Evolutionary conservation across 495 filamentous ascomycete genomes (phyloP).

Genomic region (Baudoinia panamericana): DNA sequence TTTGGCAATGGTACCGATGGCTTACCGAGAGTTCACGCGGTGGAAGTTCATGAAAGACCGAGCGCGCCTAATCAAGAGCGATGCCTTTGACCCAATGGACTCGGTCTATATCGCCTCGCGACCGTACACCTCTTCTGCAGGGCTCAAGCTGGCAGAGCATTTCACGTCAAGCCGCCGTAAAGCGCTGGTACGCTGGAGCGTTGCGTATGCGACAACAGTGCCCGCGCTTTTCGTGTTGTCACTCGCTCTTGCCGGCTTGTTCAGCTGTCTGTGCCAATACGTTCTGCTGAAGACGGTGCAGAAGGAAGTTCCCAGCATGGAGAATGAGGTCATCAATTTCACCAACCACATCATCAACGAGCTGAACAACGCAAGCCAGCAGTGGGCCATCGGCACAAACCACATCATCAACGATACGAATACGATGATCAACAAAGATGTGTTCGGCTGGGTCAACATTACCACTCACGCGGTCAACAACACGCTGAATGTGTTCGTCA

Average conservation of each 20-base stretch:
- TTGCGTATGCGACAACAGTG: conserved; percentile 74
- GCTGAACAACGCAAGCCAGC: conserved; percentile 56
- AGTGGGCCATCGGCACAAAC: conserved; percentile 72
- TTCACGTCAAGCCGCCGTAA: conserved; percentile 55
- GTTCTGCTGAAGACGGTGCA: conserved; percentile 61
- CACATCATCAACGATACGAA: conserved; percentile 52
- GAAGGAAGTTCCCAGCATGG: conserved; percentile 62
- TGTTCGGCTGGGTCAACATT: conserved; percentile 81
- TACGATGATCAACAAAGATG: conserved; percentile 61
- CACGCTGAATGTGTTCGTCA: conserved; percentile 71
- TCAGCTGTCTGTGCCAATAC: conserved; percentile 75
- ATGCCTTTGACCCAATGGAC: conserved; percentile 68
- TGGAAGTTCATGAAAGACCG: conserved; percentile 62
- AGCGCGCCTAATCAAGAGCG: conserved; percentile 49
- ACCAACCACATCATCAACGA: conserved; percentile 61
- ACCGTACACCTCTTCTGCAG: conserved; percentile 55
- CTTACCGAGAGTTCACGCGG: conserved; percentile 62
- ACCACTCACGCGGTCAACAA: conserved; percentile 68
- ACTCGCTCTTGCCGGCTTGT: conserved; percentile 71
- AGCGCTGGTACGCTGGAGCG: conserved; percentile 64
- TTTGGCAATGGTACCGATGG: conserved; percentile 61
- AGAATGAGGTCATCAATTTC: conserved; percentile 65
- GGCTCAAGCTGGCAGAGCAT: conserved; percentile 57
- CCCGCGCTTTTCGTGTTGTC: conserved; percentile 79
- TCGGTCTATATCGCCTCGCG: conserved; percentile 76